Base-by-base conservation (phyloP, 1,284 basidiomycete genomes). In the Naganishia sp. region DNA sequence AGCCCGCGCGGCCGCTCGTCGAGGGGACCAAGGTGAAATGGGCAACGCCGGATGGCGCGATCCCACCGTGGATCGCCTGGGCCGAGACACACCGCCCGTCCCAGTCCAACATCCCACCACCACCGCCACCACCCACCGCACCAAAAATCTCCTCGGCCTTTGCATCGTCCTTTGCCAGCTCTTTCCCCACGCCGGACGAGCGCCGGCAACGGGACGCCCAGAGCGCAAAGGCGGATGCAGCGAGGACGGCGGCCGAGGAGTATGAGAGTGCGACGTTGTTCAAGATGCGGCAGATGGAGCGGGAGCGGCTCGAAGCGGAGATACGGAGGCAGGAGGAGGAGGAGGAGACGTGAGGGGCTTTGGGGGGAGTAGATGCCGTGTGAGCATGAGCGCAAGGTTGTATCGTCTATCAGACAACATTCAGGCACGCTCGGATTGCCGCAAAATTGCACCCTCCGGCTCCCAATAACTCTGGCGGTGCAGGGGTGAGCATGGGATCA, bases 231-330 rank as follows among this genome's bases (percentile, higher is more conserved):
- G 15, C 69, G 71, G 35, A 61, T n/a, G 57, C 57, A 21, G 57
- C 46, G 21, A 50, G 49, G 23, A 32, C 57, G 28, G 57, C 47
- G 23, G 86, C 85, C 0, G 72, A 88, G 23, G 88, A 92, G 72
- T 92, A 87, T 65, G 91, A 93, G 77, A 87, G 88, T 17, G 77
- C 91, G 63, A 92, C 90, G 1, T 81, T 94, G 47, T 85, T 93
- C 82, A 84, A 88, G 6, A 83, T 93, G 78, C 83, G 90, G 39
- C 89, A 92, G 74, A 87, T 89, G 3, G 88, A 87, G 68, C 65
- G 74, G 57, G 71, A 75, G 66, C 81, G 87, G 52, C 74, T 92
- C 35, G 90, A 90, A 72, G 83, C 85, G 69, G 88, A 92, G 77
- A 90, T 92, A 28, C 42, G 75, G 43, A 67, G 67, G 47, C 65